Evolutionary conservation across 2,329 filamentous ascomycete genomes (phyloP), one percentile per base, ranked within the genome.

Genomic region (Venturia carpophila): DNA sequence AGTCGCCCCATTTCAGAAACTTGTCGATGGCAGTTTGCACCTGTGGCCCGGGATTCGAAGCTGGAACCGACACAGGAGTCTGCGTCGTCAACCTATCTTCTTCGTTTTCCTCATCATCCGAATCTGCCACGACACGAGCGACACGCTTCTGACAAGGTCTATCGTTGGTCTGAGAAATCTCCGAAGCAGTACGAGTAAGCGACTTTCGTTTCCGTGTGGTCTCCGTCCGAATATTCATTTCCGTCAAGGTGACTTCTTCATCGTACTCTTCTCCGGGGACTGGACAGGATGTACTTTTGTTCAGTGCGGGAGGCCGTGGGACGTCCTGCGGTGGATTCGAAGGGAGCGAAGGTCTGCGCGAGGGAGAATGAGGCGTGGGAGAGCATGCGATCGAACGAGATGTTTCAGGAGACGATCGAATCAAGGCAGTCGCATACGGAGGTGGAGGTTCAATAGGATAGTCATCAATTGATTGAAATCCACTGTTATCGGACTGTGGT

Each of bases 401-500:
- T 7, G 47, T 11, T 27, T n/a, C 27, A 11, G 55, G 24, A 13
- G 56, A 41, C 34, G 13, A 27, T 24, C 39, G 24, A 27, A 61
- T 47, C 21, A 52, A 60, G 10, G 61, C 43, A 41, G 65, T 65
- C 19, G 61, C 34, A 49, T 66, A 66, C 1, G 65, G 52, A 34
- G 65, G 65, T 15, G 65, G 65, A 27, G 65, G 65, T 13, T 66
- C 65, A 34, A 21, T 64, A 4, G 61, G 65, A 49, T 62, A 65
- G 11, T 65, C 64, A 37, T 65, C 64, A 13, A 65, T 65, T n/a
- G 64, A 62, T 37, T 56, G 30, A 24, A 65, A 65, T 15, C 56
- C 64, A n/a, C 21, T 41, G 30, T 45, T 43, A 6, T 39, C 30
- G 3, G 63, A 21, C 45, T 30, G 42, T 34, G 60, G 34, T 30